Evolutionary conservation across 768 basidiomycete genomes (phyloP), one percentile per base, ranked within the genome.

Genomic region (Multifurca ochricompacta): DNA sequence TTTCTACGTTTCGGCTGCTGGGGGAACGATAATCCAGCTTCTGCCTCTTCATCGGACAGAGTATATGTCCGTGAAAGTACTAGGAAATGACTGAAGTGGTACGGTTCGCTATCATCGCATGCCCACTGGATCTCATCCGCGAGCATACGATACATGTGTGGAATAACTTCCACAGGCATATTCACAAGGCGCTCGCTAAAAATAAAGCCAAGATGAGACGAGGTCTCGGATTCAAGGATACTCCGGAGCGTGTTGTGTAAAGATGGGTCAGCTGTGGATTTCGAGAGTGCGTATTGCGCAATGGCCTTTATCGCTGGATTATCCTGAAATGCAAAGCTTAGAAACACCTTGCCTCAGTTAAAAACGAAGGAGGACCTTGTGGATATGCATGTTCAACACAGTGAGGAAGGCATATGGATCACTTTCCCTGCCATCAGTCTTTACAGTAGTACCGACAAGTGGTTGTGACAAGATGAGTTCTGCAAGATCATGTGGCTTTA

Each of bases 81-180:
- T 19, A 94, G 64, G 40, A 81, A 77, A 67, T 94, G 84, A 6
- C 80, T 79, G 65, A 94, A 92, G 10, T 64, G 66, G 62, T 84
- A 91, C 1, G 81, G 82, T 50, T 82, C 77, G 36, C 78, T 89
- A 46, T 85, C 81, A 45, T 77, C 73, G 34, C 79, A 68, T 3
- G 87, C 88, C 72, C 76, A 81, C 34, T 81, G 73, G n/a, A 96
- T 72, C 67, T 99, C 95, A 43, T 88, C 82, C 0, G 74, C 71
- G 21, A 98, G 75, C 87, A 97, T 92, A 40, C 76, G 76, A 68
- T 94, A 97, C 83, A 96, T 86, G 1, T 91, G 93, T 5, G 92
- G 87, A 8, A 94, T 77, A 32, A 93, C 81, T 62, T 97, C 91
- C 13, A 92, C 85, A 0, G 95, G 95, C 84, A 99, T 94, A 67